phyloP scores from a whole-genome alignment of 2,329 filamentous ascomycete species.

The Colletotrichum ledebouriae region DNA sequence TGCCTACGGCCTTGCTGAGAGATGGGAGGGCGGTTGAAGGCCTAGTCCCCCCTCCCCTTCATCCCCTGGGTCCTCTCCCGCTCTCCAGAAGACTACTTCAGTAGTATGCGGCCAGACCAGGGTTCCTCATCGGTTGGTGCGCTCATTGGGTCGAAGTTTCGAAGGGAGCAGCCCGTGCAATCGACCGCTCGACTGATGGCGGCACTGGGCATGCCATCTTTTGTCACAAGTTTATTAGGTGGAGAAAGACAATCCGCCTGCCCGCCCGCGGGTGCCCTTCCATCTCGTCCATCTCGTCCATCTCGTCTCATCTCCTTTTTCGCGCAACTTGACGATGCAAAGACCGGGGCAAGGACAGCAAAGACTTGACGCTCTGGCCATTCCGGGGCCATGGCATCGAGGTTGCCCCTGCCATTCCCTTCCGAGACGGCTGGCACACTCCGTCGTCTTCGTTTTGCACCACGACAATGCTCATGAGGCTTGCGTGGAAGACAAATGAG shows the following conservation, averaged over 20 bases:
- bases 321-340: constrained; percentile 1
- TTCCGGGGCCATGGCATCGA: constrained; percentile 1
- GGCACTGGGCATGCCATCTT: constrained; percentile 30
- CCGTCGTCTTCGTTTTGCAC: constrained; percentile 6
- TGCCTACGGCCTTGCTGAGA: constrained; percentile 3
- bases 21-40: constrained; percentile 23
- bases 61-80: no score
- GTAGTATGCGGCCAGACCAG: not conserved
- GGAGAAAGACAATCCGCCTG: constrained; percentile 31
- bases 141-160: constrained; percentile 32
- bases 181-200: constrained; percentile 29
- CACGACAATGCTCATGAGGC: constrained; percentile 21
- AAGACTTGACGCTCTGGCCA: constrained; percentile 14
- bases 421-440: not conserved
- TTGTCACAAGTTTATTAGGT: constrained; percentile 43
- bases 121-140: constrained; percentile 8
- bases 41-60: no score
- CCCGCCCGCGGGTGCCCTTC: not conserved
- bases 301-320: constrained; percentile 35
- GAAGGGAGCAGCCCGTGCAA: not conserved
- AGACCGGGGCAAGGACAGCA: constrained; percentile 3
- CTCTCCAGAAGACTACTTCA: no score
- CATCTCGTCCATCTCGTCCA: not conserved
- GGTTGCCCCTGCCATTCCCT: not conserved
- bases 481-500: constrained; percentile 35